A percentile compares a stretch with the other conserved stretches of the same genome.
Evolutionary conservation across 2,329 filamentous ascomycete species (phyloP).

Genomic region (Talaromyces sp.): DNA sequence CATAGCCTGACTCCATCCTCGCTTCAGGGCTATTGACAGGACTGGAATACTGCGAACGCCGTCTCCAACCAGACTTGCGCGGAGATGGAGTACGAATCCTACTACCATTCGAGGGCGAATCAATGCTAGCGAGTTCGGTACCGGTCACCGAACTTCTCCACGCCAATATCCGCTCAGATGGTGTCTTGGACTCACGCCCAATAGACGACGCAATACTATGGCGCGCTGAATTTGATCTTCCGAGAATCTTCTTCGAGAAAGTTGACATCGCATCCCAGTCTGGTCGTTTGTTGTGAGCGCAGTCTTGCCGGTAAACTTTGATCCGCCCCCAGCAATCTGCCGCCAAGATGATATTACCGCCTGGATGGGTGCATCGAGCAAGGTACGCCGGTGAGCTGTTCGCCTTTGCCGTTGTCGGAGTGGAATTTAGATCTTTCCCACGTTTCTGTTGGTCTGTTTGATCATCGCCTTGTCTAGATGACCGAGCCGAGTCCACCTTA

Average conservation of each 20-base stretch:
- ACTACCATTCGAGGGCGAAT: constrained; percentile 24
- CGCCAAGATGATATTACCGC: constrained; percentile 87
- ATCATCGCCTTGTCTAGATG: constrained; percentile 32
- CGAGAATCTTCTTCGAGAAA: constrained; percentile 63
- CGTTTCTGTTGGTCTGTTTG: constrained; percentile 26
- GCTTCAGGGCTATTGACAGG: constrained; percentile 21
- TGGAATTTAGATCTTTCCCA: not conserved
- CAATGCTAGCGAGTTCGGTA: constrained; percentile 46
- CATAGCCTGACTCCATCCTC: constrained; percentile 26
- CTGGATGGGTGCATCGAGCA: constrained; percentile 66
- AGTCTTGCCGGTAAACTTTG: constrained; percentile 94
- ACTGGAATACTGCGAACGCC: constrained; percentile 21
- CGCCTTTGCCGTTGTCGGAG: constrained; percentile 18
- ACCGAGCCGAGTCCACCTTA: constrained; percentile 54
- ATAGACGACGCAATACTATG: constrained; percentile 47
- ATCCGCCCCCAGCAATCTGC: constrained; percentile 83
- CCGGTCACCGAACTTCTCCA: constrained; percentile 71
- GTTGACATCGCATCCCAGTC: constrained; percentile 76
- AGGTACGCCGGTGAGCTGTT: constrained; percentile 73
- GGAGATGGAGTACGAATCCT: constrained; percentile 46
- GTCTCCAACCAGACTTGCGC: constrained; percentile 35
- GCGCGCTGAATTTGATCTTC: constrained; percentile 53
- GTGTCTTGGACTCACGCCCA: constrained; percentile 43
- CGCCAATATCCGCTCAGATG: constrained; percentile 73
- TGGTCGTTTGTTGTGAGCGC: constrained; percentile 72